Evolutionary conservation across 768 basidiomycete genomes (phyloP).

Genomic region (Mycena galopus): DNA sequence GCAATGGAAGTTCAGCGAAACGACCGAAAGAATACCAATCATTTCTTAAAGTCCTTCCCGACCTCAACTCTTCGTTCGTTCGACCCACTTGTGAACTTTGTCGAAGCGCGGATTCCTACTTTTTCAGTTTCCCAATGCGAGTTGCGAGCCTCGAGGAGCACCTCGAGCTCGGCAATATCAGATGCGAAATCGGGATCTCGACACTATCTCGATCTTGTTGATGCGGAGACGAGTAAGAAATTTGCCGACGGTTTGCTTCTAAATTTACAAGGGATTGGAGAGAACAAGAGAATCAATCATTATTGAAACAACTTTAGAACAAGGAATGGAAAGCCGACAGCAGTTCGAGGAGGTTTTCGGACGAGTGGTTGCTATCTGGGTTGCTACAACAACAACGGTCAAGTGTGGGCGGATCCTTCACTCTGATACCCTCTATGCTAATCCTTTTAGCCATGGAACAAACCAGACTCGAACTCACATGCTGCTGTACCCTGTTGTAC

Average conservation of each 20-base stretch:
- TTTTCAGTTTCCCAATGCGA: constrained; percentile 15
- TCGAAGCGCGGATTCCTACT: not conserved
- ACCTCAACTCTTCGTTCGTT: not conserved
- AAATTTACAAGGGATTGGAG: constrained; percentile 27
- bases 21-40: not conserved
- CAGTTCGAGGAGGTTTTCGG: not conserved
- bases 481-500: too few relatives aligned
- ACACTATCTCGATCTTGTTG: constrained; percentile 3
- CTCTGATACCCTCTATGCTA: too few relatives aligned
- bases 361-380: constrained; percentile 5
- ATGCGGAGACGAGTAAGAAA: constrained; percentile 8
- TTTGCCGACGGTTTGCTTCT: constrained; percentile 7
- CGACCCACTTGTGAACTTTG: constrained; percentile 15
- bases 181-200: constrained; percentile 12
- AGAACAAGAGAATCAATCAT: constrained; percentile 17
- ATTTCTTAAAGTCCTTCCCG: not conserved
- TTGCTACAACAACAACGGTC: constrained; percentile 19
- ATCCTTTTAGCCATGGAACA: too few relatives aligned
- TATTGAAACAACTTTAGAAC: constrained; percentile 8
- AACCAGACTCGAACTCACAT: too few relatives aligned
- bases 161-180: constrained; percentile 19
- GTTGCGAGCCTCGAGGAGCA: constrained; percentile 29
- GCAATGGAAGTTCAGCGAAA: constrained; percentile 11
- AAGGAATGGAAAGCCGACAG: constrained; percentile 9
- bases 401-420: too few relatives aligned